Base-by-base conservation (phyloP, 2,329 filamentous ascomycete genomes). In the Cladosporium sphaerospermum region DNA sequence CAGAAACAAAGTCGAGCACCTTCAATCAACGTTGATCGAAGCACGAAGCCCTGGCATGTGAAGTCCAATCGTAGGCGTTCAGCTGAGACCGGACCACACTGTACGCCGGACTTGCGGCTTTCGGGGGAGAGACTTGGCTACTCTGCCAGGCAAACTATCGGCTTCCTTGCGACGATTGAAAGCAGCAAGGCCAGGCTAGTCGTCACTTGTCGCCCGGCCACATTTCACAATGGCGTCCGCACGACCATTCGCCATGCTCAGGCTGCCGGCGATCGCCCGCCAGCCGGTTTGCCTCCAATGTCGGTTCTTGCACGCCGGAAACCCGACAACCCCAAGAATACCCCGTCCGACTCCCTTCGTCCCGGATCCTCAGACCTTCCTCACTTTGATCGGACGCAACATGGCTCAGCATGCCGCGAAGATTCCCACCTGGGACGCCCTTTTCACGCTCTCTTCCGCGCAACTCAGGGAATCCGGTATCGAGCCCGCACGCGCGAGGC, bases 311-410 rank as follows among this genome's bases (percentile, higher is more conserved):
- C 61, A 63, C 56, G 55, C 54, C 37, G 56, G 61, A 18, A 68
- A 68, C 46, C 71, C 72, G 31, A 68, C 71, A 16, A 61, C 68
- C 54, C 67, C 66, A 11, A 67, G 67, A n/a, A 69, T 85, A 28
- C 91, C 91, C 2, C 66, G 77, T 19, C 86, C 90, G 1, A 95
- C 86, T 36, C 88, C 89, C 1, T 90, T 95, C 64, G 84, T 95
- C 37, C 92, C 91, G 32, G 85, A 96, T 68, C 83, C 89, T 39
- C 69, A 79, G 62, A 93, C 91, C 13, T 96, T 99, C 72, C 84
- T 97, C 57, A 89, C 81, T 34, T 78, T 96, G 55, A 96, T 97
- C 71, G 93, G 93, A 62, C 91, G 93, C 58, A 85, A 85, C 62
- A 83, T 96, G 63, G 84, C 80, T 65, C 83, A 86, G 66, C 89